Evolutionary conservation across 257 asterid species (phyloP).

Genomic region (Solanum neorickii): DNA sequence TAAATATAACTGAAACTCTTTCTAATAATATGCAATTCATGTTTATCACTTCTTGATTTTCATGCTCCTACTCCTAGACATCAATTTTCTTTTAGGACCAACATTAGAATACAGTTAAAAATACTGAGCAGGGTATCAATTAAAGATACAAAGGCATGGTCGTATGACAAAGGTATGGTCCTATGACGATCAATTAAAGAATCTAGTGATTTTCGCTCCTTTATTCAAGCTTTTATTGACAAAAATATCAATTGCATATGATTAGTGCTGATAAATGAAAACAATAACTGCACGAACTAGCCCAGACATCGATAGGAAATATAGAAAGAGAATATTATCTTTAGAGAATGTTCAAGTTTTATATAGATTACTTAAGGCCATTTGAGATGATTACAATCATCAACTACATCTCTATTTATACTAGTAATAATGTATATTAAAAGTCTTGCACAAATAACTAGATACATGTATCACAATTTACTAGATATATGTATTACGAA

Average conservation of each 20-base stretch:
- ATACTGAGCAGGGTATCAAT: neutral
- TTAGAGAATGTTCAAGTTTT: too few relatives aligned
- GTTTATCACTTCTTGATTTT: neutral
- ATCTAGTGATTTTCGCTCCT: neutral
- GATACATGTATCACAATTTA: too few relatives aligned
- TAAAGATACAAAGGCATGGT: neutral
- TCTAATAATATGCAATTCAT: neutral
- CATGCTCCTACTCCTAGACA: neutral
- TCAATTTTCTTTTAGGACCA: neutral
- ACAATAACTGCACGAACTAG: neutral
- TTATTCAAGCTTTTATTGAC: neutral
- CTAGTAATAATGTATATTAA: too few relatives aligned
- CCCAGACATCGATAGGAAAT: neutral
- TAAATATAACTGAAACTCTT: neutral
- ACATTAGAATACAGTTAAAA: neutral
- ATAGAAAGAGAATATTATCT: too few relatives aligned
- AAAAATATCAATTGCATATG: too few relatives aligned
- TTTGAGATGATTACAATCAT: too few relatives aligned
- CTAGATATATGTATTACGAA: too few relatives aligned
- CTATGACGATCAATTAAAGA: neutral
- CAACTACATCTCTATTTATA: too few relatives aligned
- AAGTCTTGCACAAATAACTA: too few relatives aligned
- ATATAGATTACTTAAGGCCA: too few relatives aligned
- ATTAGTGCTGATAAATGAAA: too few relatives aligned
- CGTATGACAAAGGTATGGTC: neutral